Evolutionary conservation across 345 rosid species (phyloP).

Genomic region (Acer campestre): DNA sequence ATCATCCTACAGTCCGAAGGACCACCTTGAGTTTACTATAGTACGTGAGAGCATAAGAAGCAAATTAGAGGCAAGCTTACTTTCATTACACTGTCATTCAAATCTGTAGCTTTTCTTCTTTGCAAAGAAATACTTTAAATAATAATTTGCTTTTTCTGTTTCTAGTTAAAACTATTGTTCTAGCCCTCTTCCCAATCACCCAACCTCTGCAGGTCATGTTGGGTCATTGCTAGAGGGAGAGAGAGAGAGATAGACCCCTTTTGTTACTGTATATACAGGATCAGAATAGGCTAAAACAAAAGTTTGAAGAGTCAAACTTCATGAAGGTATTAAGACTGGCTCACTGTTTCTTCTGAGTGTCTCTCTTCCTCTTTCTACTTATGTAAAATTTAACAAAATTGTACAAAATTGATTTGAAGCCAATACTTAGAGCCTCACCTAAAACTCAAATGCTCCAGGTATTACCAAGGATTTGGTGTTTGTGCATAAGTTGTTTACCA

Average conservation of each 20-base stretch:
- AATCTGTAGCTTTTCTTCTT: not conserved
- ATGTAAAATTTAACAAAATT: not conserved
- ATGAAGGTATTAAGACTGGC: not conserved
- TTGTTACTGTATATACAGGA: not conserved
- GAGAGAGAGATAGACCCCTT: not conserved
- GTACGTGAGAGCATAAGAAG: slow-evolving; percentile 78
- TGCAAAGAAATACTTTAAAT: not conserved
- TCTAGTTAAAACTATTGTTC: not conserved
- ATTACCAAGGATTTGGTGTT: not conserved
- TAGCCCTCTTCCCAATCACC: not conserved
- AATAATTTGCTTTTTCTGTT: not conserved
- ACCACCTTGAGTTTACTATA: slow-evolving; percentile 82
- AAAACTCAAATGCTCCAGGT: not conserved
- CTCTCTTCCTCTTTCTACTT: not conserved
- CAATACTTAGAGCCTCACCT: not conserved
- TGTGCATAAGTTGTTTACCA: not conserved
- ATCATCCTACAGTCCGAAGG: slow-evolving; percentile 63
- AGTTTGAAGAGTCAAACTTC: not conserved
- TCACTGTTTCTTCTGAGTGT: not conserved
- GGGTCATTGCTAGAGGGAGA: not conserved
- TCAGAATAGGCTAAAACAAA: not conserved
- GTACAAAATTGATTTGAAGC: not conserved
- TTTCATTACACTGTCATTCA: slow-evolving; percentile 7
- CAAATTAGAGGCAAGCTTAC: slow-evolving; percentile 62
- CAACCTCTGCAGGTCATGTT: not conserved